Conservation (phyloP, 2,329 filamentous ascomycete species). For the Colletotrichum noveboracense region DNA sequence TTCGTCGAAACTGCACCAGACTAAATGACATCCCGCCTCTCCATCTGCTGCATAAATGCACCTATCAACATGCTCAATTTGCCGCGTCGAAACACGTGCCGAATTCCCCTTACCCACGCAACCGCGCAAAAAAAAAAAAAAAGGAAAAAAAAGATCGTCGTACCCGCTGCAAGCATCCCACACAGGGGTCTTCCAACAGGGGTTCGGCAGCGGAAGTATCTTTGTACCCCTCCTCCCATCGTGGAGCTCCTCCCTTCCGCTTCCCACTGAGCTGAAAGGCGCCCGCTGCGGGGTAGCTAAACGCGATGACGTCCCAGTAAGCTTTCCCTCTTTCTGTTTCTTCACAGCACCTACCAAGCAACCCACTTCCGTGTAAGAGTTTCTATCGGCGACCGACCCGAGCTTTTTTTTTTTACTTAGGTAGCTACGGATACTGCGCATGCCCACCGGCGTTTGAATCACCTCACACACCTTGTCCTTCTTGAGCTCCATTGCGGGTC, state of each 20-base stretch:
- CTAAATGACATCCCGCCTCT: neutral
- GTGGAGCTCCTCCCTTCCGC: neutral
- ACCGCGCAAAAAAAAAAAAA: neutral
- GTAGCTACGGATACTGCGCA: neutral
- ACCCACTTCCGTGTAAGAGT: neutral
- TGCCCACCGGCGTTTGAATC: conserved; percentile 6
- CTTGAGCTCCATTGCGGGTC: neutral
- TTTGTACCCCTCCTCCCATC: neutral
- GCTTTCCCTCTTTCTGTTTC: neutral
- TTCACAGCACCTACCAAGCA: neutral
- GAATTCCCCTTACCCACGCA: conserved; percentile 6
- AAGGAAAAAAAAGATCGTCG: neutral
- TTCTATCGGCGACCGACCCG: neutral
- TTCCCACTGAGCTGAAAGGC: neutral
- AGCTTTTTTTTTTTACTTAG: neutral
- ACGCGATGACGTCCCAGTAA: neutral
- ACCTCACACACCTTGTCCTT: neutral
- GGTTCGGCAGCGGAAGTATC: neutral
- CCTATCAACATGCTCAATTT: neutral
- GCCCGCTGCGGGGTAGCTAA: conserved; percentile 1
- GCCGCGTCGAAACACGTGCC: neutral
- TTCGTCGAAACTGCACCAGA: neutral
- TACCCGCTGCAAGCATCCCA: conserved; percentile 1
- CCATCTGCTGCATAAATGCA: neutral
- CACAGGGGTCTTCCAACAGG: neutral